Evolutionary conservation across 305 asterid genomes (phyloP), one percentile per base, ranked within the genome.

Genomic region (Fraxinus latifolia): DNA sequence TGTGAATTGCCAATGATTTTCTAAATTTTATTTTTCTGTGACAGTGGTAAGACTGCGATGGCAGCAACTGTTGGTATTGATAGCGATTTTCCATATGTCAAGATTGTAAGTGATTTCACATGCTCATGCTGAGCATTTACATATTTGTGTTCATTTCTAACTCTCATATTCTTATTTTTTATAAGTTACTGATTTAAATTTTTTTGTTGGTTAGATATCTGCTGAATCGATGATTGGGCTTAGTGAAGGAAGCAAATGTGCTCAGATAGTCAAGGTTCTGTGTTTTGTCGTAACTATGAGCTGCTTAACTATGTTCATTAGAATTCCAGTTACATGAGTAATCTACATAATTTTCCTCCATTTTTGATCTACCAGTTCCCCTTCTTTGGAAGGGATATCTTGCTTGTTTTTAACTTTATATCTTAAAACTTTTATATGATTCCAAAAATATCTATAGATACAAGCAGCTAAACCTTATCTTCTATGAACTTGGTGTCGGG

Each of bases 1-100:
- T 81, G 65, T 83, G 34, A 21, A 78, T 83, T 82, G 44, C 76
- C 44, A 1, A 32, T 70, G 73, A 76, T 65, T 44, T 23, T 39
- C 32, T 62, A 77, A 74, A 82, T 47, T 47, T 76, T 78, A 74
- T 82, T 79, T 80, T 76, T 60, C 79, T 78, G 86, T 73, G 78
- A 86, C 97, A 96, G 99, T 90, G 99, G 99, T 81, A 96, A 94
- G 91, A 90, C 97, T 79, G 99, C 99, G 47, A 93, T 93, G 97
- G 98, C 98, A 76, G 97, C 99, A 71, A 92, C 98, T 34, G 82
- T 94, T 81, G 98, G 99, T 60, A 91, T 96, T 82, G 92, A 92
- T 76, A 96, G 99, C 79, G 98, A 93, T 82, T 96, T 91, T 85
- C 99, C 98, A 68, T 94, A 90, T 84, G 98, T 94, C 88, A 96